These are phyloP conservation scores for Clausena lansium DNA, from an alignment of 345 rosid genomes.

Conservation along the genomic window DNA sequence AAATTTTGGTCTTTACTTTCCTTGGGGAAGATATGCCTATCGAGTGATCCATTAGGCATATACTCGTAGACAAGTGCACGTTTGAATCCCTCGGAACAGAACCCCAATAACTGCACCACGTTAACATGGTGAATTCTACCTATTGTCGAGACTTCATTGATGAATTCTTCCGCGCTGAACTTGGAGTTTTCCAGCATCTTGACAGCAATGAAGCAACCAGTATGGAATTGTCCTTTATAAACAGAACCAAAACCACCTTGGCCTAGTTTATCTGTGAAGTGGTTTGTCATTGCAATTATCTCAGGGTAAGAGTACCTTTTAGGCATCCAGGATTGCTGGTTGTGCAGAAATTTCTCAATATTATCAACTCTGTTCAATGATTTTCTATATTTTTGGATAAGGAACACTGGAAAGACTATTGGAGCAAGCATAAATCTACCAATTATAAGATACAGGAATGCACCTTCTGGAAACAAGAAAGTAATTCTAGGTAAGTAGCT, in stretches of 20 bases:
- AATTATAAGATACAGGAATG: too few species aligned
- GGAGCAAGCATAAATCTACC: neutral
- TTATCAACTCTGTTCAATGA: neutral
- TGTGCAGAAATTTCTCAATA: neutral
- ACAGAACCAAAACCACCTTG: slow-evolving; percentile 7
- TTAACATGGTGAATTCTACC: slow-evolving; percentile 15
- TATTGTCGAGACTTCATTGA: slow-evolving; percentile 11
- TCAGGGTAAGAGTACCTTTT: slow-evolving; percentile 4
- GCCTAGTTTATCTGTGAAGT: slow-evolving; percentile 9
- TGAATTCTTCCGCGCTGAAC: slow-evolving; percentile 11
- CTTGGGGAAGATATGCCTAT: neutral
- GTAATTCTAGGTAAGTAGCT: too few species aligned
- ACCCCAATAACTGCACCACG: slow-evolving; percentile 5
- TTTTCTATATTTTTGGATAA: neutral
- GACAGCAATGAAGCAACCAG: neutral
- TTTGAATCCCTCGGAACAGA: neutral
- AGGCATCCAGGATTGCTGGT: neutral
- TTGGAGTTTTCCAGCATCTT: slow-evolving; percentile 11
- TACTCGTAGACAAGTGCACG: slow-evolving; percentile 8
- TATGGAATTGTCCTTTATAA: neutral
- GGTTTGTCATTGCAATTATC: slow-evolving; percentile 1
- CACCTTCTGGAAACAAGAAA: too few species aligned
- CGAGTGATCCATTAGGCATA: slow-evolving; percentile 18
- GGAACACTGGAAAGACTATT: neutral
- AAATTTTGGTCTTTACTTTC: neutral